These are phyloP conservation scores for Rhizophagus sp. DNA, from an alignment of 192 early-diverging fungal genomes.

Conservation along the genomic window DNA sequence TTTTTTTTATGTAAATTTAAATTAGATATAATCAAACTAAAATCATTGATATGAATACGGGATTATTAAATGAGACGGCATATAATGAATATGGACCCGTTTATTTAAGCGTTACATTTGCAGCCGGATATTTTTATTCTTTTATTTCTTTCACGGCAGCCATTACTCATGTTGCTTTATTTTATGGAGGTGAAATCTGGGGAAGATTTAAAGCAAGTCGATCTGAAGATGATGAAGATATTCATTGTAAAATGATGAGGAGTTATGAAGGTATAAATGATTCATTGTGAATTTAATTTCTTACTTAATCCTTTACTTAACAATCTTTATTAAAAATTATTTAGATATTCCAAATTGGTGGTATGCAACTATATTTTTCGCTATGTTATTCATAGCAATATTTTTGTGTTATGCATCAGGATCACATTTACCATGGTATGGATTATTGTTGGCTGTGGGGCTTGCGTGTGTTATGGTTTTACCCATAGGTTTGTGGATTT, in stretches of 20 bases:
- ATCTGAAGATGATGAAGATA: constrained; percentile 33
- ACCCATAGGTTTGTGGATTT: constrained; percentile 45
- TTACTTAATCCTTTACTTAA: neutral
- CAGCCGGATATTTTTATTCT: constrained; percentile 48
- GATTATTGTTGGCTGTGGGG: constrained; percentile 44
- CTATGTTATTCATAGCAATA: constrained; percentile 42
- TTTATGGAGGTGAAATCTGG: constrained; percentile 65
- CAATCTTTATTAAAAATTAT: constrained; percentile 32
- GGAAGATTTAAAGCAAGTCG: constrained; percentile 25
- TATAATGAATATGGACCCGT: constrained; percentile 52
- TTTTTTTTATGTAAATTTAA: neutral
- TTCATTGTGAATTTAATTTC: neutral
- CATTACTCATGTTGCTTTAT: constrained; percentile 58
- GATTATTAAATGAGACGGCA: constrained; percentile 41
- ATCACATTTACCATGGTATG: constrained; percentile 53
- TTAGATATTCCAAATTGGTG: constrained; percentile 55
- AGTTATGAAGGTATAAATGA: constrained; percentile 27
- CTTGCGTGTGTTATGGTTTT: constrained; percentile 46
- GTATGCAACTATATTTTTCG: constrained; percentile 46
- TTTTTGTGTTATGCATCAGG: constrained; percentile 36
- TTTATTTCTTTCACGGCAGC: constrained; percentile 55
- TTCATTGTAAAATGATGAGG: constrained; percentile 47
- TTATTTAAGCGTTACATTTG: constrained; percentile 51
- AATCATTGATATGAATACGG: constrained; percentile 42
- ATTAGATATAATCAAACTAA: constrained; percentile 51